Evolutionary conservation across 129 eudicot species (phyloP).

Genomic region (Ambrosia trifida): DNA sequence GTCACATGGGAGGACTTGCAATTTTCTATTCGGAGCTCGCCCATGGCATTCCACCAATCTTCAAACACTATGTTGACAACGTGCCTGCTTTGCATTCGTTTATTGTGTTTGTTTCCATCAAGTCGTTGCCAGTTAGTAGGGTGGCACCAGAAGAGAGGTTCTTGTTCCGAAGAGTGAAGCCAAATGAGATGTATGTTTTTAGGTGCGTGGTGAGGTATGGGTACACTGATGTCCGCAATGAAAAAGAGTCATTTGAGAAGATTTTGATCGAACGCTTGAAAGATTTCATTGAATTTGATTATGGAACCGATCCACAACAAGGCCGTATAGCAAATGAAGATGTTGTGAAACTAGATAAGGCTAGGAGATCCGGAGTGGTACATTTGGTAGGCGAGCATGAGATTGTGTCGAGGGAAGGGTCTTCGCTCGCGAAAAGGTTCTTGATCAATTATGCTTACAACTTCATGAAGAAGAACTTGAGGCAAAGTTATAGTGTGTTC

Average conservation of each 20-base stretch:
- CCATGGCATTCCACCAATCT: conserved; percentile 88
- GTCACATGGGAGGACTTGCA: conserved; percentile 59
- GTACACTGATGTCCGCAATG: conserved; percentile 62
- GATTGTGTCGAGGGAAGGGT: conserved; percentile 51
- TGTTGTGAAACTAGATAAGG: conserved; percentile 49
- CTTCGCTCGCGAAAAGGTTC: conserved; percentile 47
- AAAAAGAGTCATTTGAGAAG: conserved; percentile 61
- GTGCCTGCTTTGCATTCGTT: conserved; percentile 75
- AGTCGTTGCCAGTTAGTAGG: conserved; percentile 63
- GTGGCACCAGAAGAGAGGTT: conserved; percentile 72
- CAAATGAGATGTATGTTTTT: conserved; percentile 54
- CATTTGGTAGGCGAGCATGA: conserved; percentile 80
- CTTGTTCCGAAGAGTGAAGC: conserved; percentile 61
- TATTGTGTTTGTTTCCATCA: conserved; percentile 71
- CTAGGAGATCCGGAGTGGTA: conserved; percentile 56
- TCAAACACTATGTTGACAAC: conserved; percentile 66
- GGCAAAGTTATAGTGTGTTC: conserved; percentile 57
- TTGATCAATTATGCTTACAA: conserved; percentile 69
- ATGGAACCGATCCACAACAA: conserved; percentile 14
- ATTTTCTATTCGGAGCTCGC: conserved; percentile 84
- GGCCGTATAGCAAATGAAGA: conserved; percentile 39
- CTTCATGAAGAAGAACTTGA: conserved; percentile 66
- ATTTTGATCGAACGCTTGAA: conserved; percentile 53
- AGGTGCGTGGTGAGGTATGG: conserved; percentile 88
- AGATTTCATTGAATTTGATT: conserved; percentile 35